phyloP scores from a whole-genome alignment of 1,284 basidiomycete genomes.

The Cryptococcus sp. region DNA sequence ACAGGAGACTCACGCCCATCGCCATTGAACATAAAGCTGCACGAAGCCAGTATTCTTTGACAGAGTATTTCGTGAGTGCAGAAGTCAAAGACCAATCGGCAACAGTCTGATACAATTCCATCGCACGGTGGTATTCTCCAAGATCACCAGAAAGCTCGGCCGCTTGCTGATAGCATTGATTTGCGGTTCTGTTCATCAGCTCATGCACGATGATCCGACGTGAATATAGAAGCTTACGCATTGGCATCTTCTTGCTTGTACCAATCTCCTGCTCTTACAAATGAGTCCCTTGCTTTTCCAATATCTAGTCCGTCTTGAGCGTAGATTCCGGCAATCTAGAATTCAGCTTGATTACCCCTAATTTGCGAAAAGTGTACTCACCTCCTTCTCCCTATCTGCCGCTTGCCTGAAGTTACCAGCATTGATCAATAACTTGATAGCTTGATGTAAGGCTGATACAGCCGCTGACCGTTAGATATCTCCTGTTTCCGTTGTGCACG shows the following conservation, averaged over 20 bases:
- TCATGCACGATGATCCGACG: not conserved
- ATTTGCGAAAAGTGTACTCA: conserved; percentile 7
- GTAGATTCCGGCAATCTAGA: conserved; percentile 78
- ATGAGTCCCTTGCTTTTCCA: conserved; percentile 73
- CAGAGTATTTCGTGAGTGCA: conserved; percentile 92
- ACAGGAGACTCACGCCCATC: conserved; percentile 65
- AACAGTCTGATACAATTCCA: conserved; percentile 84
- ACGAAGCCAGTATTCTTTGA: conserved; percentile 95
- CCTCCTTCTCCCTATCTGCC: conserved; percentile 92
- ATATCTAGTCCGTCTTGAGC: conserved; percentile 58
- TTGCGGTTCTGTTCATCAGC: conserved; percentile 69
- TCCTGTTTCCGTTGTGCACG: not conserved
- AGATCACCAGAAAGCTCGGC: conserved; percentile 91
- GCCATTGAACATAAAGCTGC: conserved; percentile 86
- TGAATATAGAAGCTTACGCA: conserved; percentile 63
- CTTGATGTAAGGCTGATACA: conserved; percentile 79
- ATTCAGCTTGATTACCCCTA: not conserved
- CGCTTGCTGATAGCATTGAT: conserved; percentile 91
- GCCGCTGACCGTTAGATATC: conserved; percentile 67
- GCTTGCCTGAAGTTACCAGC: conserved; percentile 93
- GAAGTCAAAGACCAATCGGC: conserved; percentile 79
- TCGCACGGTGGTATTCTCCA: conserved; percentile 77
- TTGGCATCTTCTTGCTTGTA: conserved; percentile 93
- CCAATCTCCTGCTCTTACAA: conserved; percentile 92
- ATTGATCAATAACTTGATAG: conserved; percentile 76